These are phyloP conservation scores for Aspergillus udagawae DNA, from an alignment of 2,329 filamentous ascomycete genomes.

Conservation along the genomic window DNA sequence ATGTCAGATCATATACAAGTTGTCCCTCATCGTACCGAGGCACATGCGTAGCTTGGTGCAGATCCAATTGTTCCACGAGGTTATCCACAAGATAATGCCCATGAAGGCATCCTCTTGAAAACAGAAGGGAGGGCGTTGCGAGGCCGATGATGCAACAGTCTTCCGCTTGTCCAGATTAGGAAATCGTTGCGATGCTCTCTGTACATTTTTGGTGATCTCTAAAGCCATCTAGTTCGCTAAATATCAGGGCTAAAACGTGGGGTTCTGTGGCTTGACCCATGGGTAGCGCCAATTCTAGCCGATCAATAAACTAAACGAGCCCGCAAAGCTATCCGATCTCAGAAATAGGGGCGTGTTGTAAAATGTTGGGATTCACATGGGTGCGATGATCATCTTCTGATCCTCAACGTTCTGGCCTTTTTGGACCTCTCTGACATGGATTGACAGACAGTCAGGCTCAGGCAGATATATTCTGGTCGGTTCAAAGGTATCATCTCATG, in stretches of 20 bases:
- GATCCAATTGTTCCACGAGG: neutral
- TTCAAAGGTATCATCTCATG: neutral
- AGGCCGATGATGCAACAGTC: neutral
- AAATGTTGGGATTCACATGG: neutral
- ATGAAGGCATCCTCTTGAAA: neutral
- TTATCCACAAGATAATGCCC: neutral
- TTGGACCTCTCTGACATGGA: neutral
- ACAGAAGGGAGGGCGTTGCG: neutral
- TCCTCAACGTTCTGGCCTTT: neutral
- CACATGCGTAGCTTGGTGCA: neutral
- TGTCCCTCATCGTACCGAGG: neutral
- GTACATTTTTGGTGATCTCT: neutral
- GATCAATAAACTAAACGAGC: neutral
- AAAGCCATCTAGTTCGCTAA: neutral
- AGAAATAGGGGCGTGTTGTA: neutral
- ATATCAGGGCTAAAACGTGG: neutral
- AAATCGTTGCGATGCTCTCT: conserved; percentile 1
- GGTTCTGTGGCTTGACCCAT: neutral
- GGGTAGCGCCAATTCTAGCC: neutral
- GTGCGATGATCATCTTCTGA: neutral
- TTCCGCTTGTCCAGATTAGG: neutral
- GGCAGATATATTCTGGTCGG: neutral
- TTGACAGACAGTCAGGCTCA: neutral
- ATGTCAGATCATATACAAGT: neutral
- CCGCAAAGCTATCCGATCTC: neutral